These are phyloP conservation scores for Mortierella sp. DNA, from an alignment of 371 early-diverging fungal species.

Conservation along the genomic window DNA sequence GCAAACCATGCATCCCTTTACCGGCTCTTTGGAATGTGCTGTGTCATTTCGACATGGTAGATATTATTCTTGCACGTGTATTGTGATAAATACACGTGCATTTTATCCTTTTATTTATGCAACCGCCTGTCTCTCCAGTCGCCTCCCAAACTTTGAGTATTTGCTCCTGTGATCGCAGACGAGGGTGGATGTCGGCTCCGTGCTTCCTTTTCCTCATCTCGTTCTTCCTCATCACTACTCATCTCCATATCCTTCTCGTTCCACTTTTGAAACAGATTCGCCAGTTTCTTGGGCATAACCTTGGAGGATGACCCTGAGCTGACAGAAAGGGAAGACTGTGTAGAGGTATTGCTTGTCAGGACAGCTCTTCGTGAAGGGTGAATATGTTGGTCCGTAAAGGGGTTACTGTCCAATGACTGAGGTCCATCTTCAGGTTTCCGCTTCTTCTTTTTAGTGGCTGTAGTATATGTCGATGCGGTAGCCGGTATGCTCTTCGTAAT, in stretches of 20 bases:
- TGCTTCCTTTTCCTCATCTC: not conserved
- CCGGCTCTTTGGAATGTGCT: too few relatives aligned
- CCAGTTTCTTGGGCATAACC: constrained; percentile 47
- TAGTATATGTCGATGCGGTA: not conserved
- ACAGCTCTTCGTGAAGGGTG: constrained; percentile 46
- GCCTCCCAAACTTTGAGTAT: constrained; percentile 34
- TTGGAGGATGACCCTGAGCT: constrained; percentile 17
- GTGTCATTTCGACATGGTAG: too few relatives aligned
- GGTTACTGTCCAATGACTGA: not conserved
- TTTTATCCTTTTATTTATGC: constrained; percentile 5
- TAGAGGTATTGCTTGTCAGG: constrained; percentile 3
- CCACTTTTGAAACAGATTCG: constrained; percentile 46
- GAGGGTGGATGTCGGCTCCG: not conserved
- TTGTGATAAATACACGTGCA: too few relatives aligned
- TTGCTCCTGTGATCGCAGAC: constrained; percentile 29
- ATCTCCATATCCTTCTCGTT: constrained; percentile 35
- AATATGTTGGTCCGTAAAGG: constrained; percentile 18
- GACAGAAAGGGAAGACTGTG: not conserved
- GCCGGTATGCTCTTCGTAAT: too few relatives aligned
- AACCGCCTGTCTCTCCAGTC: constrained; percentile 44
- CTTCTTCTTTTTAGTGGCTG: constrained; percentile 19
- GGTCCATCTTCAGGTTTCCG: constrained; percentile 17
- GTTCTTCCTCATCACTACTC: constrained; percentile 23
- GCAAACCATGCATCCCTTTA: too few relatives aligned
- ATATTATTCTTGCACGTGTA: too few relatives aligned